Base-by-base conservation (phyloP, 192 early-diverging fungal species). In the Phlyctochytrium arcticum region DNA sequence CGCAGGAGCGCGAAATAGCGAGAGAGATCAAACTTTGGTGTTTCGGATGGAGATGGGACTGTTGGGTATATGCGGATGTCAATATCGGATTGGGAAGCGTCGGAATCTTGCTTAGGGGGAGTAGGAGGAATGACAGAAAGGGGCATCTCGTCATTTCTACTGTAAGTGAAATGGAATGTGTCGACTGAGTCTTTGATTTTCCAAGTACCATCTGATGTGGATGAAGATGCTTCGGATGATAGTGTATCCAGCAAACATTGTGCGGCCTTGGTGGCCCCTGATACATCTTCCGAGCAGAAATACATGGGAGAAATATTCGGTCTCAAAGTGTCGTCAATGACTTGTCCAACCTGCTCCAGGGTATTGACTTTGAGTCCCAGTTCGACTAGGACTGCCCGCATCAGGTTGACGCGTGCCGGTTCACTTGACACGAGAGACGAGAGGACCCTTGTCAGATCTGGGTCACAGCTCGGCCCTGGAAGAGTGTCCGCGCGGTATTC, bases 401-500 rank as follows among this genome's bases (percentile, higher is more conserved):
- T 33, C 10, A 69, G 67, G 2, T 31, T 8, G 8, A 53, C 35
- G 10, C 58, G 47, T 7, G 19, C 27, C 35, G 47, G 21, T 19
- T 60, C 57, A 6, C 49, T 23, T 29, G 59, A 47, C 7, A 21
- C 15, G 15, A 60, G 32, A 4, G 30, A 12, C 1, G 32, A 36
- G 12, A 36, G 34, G 6, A 62, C 19, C 1, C 24, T 15, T 17
- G 33, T 39, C 2, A 54, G 32, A 30, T 61, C 74, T 26, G 78
- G 71, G 62, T 82, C 67, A 48, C 85, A 81, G 36, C 80, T 80
- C 27, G 19, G 10, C 10, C 47, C 48, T n/a, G n/a, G n/a, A 21
- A 49, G 24, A 37, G 51, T 74, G 23, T 77, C 72, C 51, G 84
- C 81, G 30, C 83, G 83, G 67, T 89, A 92, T 67, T 96, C 95